A percentile compares a stretch with the other conserved stretches of the same genome.
phyloP scores from a whole-genome alignment of 257 asterid species.

The Nicotiana undulata region DNA sequence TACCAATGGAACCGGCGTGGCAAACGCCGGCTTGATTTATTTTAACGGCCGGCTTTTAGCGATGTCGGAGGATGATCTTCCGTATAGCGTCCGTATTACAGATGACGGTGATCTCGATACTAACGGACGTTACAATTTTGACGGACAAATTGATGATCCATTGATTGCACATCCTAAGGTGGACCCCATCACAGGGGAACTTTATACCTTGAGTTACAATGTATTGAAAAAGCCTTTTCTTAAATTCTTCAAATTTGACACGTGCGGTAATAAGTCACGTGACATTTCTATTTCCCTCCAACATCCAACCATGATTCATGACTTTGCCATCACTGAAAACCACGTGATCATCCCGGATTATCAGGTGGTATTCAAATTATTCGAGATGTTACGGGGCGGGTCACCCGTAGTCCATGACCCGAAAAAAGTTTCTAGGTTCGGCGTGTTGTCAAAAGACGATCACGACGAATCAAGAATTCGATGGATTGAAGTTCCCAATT shows the following conservation, averaged over 20 bases:
- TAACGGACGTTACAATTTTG: conserved; percentile 34
- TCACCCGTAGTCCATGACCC: conserved; percentile 41
- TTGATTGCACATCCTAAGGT: conserved; percentile 57
- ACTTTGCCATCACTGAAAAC: conserved; percentile 41
- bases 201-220: conserved; percentile 38
- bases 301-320: conserved; percentile 53
- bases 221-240: conserved; percentile 33
- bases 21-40: conserved; percentile 42
- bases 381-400: conserved; percentile 39
- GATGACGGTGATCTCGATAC: conserved; percentile 41
- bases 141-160: conserved; percentile 32
- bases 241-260: conserved; percentile 36
- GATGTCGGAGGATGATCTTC: conserved; percentile 61
- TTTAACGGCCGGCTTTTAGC: conserved; percentile 46
- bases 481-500: conserved; percentile 49
- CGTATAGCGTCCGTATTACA: conserved; percentile 28
- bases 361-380: conserved; percentile 46
- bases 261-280: conserved; percentile 28
- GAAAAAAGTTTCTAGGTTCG: conserved; percentile 36
- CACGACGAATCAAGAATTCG: conserved; percentile 25
- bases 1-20: conserved; percentile 31
- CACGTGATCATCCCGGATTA: conserved; percentile 65
- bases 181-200: conserved; percentile 52
- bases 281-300: conserved; percentile 35
- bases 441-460: conserved; percentile 30